Percentiles rank a stretch among this genome's conserved stretches.
phyloP scores from a whole-genome alignment of 2,329 filamentous ascomycete genomes.

The Pseudocercospora eumusae region DNA sequence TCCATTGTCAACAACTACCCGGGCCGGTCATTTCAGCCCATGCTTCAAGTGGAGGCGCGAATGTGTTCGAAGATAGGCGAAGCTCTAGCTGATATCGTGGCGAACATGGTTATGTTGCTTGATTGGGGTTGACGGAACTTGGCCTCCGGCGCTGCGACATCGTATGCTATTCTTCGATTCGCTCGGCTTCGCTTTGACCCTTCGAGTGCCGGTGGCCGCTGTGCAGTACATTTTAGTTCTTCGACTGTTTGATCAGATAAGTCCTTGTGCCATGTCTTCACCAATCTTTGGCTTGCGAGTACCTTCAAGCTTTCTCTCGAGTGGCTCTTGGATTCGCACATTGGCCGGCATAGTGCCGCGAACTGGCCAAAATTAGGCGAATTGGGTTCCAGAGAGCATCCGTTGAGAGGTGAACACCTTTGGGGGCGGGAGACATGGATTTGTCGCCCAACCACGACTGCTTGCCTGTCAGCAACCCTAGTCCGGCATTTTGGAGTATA shows the following conservation, averaged over 20 bases:
- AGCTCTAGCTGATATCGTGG: neutral
- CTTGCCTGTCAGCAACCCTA: slow-evolving; percentile 12
- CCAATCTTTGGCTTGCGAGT: neutral
- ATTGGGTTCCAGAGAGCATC: neutral
- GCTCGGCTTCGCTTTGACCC: neutral
- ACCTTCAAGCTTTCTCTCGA: neutral
- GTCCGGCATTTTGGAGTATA: slow-evolving; percentile 43
- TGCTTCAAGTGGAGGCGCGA: neutral
- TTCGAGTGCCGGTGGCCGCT: neutral
- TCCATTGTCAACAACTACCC: neutral
- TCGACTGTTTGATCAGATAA: slow-evolving; percentile 10
- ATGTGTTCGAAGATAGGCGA: slow-evolving; percentile 11
- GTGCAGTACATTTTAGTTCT: neutral
- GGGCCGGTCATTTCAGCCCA: slow-evolving; percentile 1
- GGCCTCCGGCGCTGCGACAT: neutral
- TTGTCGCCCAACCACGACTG: slow-evolving; percentile 13
- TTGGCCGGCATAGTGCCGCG: slow-evolving; percentile 5
- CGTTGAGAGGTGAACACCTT: neutral
- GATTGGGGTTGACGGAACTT: neutral
- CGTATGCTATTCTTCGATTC: neutral
- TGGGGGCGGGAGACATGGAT: slow-evolving; percentile 7
- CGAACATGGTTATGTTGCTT: neutral
- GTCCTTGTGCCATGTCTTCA: neutral
- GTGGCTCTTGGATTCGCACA: neutral
- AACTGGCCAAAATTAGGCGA: neutral